A percentile compares a stretch with the other conserved stretches of the same genome.
These are phyloP conservation scores for Fusarium nurragi DNA, from an alignment of 2,329 filamentous ascomycete species.

Conservation along the genomic window DNA sequence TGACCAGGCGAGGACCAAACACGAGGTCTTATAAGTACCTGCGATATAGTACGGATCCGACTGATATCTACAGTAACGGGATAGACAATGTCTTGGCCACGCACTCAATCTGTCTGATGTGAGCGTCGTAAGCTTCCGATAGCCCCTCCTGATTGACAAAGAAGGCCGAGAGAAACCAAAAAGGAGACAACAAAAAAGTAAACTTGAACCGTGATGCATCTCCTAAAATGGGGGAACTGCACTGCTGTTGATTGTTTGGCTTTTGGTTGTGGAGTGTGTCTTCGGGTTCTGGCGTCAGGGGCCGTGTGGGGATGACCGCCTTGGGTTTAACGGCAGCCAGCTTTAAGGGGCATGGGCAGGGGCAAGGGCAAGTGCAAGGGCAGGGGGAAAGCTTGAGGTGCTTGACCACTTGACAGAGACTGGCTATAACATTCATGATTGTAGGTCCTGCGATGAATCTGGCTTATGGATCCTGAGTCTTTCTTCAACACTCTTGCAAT, in stretches of 20 bases:
- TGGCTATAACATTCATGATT: neutral
- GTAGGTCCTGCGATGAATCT: neutral
- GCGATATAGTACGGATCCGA: neutral
- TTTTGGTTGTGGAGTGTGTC: conserved; percentile 25
- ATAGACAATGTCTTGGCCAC: conserved; percentile 5
- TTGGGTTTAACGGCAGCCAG: conserved; percentile 11
- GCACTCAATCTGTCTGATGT: neutral
- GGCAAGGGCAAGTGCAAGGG: neutral
- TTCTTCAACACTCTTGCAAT: neutral
- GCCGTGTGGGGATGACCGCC: conserved; percentile 29
- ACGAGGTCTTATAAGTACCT: conserved; percentile 7
- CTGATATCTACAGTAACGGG: neutral
- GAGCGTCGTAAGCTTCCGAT: conserved; percentile 3
- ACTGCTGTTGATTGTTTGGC: neutral
- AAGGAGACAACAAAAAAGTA: conserved; percentile 17
- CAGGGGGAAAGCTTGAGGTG: neutral
- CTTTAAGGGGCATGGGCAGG: conserved; percentile 20
- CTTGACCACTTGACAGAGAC: neutral
- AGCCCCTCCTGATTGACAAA: neutral
- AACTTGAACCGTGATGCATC: conserved; percentile 36
- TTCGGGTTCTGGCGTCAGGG: conserved; percentile 36
- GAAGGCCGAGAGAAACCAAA: neutral
- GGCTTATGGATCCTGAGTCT: neutral
- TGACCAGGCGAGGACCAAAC: conserved; percentile 8
- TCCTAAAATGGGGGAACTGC: neutral